These are phyloP conservation scores for Suillus weaverae DNA, from an alignment of 768 basidiomycete species.

Conservation along the genomic window DNA sequence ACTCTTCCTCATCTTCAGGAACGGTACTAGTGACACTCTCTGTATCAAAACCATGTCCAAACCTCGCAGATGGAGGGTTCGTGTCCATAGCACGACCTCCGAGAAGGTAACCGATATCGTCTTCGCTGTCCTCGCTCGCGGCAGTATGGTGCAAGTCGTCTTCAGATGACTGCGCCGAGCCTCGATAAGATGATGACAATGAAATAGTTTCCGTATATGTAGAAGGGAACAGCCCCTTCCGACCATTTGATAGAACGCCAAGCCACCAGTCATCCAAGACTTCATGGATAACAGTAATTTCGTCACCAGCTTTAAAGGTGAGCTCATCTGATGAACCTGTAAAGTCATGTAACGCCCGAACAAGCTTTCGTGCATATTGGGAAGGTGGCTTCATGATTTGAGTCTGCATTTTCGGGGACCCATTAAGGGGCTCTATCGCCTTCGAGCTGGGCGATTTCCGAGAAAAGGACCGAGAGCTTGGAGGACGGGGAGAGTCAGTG, in stretches of 20 bases:
- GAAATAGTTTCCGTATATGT: constrained; percentile 59
- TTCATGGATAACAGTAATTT: constrained; percentile 75
- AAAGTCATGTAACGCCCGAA: constrained; percentile 77
- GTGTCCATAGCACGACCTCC: constrained; percentile 16
- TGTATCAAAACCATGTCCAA: constrained; percentile 33
- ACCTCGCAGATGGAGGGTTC: constrained; percentile 4
- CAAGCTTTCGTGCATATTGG: constrained; percentile 50
- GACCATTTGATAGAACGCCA: constrained; percentile 64
- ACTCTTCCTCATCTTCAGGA: constrained; percentile 47
- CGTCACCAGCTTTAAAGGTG: constrained; percentile 68
- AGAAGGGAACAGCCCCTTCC: constrained; percentile 79
- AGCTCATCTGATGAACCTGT: constrained; percentile 76
- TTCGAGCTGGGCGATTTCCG: constrained; percentile 30
- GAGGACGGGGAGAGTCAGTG: constrained; percentile 33
- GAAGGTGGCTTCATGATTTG: constrained; percentile 55
- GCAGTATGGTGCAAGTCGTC: constrained; percentile 1
- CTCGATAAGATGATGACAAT: constrained; percentile 10
- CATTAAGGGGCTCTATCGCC: constrained; percentile 21
- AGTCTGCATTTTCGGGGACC: constrained; percentile 28
- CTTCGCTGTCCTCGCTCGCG: constrained; percentile 24
- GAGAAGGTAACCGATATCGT: constrained; percentile 12
- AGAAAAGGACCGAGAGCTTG: constrained; percentile 35
- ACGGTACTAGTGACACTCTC: constrained; percentile 44
- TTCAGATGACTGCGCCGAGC: constrained; percentile 36
- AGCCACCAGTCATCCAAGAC: constrained; percentile 92